Evolutionary conservation across 2,329 filamentous ascomycete genomes (phyloP), one percentile per base, ranked within the genome.

Genomic region (Fusarium sublunatum): DNA sequence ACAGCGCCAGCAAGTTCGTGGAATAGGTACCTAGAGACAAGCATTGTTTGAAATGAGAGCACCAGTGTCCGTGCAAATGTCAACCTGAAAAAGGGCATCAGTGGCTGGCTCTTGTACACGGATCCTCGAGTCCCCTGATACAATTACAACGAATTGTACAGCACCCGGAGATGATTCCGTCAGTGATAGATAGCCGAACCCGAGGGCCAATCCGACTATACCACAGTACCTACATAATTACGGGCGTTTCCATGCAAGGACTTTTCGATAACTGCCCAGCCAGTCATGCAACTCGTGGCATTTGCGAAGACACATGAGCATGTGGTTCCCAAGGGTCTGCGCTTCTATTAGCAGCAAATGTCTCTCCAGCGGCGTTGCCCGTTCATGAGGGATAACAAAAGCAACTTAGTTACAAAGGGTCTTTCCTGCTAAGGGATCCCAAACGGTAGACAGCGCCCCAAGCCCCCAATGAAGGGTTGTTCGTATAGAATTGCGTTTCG

Each of bases 281-380:
- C 19, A 15, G 6, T 25, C 15, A 41, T 29, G 15, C 12, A 40
- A 29, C n/a, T 29, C 31, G 34, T 38, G 24, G 12, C 19, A 29
- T 12, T 39, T 44, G 26, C 35, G 40, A 40, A 45, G 35, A 42
- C 34, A 31, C 25, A 19, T 34, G 43, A 48, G 47, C 26, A 31
- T 39, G 54, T 46, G 38, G 35, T 38, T 38, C 12, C 13, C 24
- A 36, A 45, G 35, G 19, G 41, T 11, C 19, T 49, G 25, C 45
- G 35, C 45, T 26, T 25, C 47, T 41, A 41, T 40, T 19, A 45
- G 31, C 29, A 49, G 12, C 6, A 62, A 58, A 42, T 39, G 44
- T 46, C 48, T 65, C 48, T 44, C 44, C 38, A 28, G 19, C 24
- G 25, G 28, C 40, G 15, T 36, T 36, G 29, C 41, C 12, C 28